Evolutionary conservation across 2,329 filamentous ascomycete genomes (phyloP).

Genomic region (Cercospora sp.): DNA sequence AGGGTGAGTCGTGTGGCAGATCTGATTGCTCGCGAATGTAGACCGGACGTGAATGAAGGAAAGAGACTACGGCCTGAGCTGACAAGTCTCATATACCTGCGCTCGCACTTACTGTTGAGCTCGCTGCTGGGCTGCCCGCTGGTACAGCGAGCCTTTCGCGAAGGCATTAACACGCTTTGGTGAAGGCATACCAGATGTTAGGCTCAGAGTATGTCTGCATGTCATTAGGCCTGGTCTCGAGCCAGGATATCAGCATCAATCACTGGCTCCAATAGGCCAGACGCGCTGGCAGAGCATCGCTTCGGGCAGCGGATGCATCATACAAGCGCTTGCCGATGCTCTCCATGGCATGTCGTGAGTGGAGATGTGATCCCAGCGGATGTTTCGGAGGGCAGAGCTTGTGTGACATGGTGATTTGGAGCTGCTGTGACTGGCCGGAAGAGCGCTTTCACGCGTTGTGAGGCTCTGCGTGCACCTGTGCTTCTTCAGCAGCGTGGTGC

Average conservation of each 20-base stretch:
- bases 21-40: neutral
- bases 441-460: neutral
- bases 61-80: neutral
- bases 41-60: neutral
- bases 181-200: neutral
- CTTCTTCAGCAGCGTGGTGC: neutral
- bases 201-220: neutral
- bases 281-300: neutral
- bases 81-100: slow-evolving; percentile 2
- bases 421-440: neutral
- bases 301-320: neutral
- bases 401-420: neutral
- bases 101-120: neutral
- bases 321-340: neutral
- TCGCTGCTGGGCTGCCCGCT: neutral
- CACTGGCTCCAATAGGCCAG: neutral
- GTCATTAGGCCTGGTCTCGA: neutral
- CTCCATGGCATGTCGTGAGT: neutral
- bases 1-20: neutral
- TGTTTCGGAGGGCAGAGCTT: slow-evolving; percentile 1
- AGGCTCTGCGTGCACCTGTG: neutral
- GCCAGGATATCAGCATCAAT: neutral
- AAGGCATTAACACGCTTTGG: neutral
- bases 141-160: neutral
- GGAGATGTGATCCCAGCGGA: neutral